Conservation (phyloP, 306 rosid genomes). For the Trifolium subterraneum region DNA sequence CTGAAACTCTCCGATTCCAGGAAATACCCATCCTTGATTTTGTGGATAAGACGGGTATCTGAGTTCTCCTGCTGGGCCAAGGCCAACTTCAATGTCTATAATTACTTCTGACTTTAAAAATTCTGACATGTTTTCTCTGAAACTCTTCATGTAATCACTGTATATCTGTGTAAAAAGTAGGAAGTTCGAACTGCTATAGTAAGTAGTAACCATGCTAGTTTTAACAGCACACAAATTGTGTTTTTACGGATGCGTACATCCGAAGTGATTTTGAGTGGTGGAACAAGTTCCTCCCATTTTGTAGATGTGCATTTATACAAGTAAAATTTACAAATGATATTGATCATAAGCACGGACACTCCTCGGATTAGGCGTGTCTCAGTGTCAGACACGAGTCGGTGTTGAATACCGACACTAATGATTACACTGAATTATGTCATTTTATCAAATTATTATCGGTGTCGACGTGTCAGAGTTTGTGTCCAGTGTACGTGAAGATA, state of each 20-base stretch:
- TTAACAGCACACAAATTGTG: too few species aligned
- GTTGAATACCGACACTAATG: too few species aligned
- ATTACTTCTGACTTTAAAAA: conserved; percentile 61
- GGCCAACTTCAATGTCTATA: conserved; percentile 83
- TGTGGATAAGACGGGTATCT: conserved; percentile 88
- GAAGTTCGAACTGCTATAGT: conserved; percentile 3
- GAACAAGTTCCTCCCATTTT: too few species aligned
- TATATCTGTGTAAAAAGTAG: conserved; percentile 54
- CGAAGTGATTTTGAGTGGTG: too few species aligned
- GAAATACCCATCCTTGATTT: conserved; percentile 80
- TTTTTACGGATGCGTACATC: too few species aligned
- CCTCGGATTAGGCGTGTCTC: too few species aligned
- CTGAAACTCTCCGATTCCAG: conserved; percentile 97
- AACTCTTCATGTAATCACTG: conserved; percentile 83
- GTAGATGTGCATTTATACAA: not conserved
- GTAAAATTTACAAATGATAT: not conserved
- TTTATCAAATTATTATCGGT: too few species aligned
- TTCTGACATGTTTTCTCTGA: conserved; percentile 74
- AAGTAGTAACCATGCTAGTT: too few species aligned
- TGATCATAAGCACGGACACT: not conserved
- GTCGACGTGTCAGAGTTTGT: too few species aligned
- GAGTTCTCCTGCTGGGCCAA: conserved; percentile 89
- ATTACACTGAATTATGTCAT: too few species aligned
- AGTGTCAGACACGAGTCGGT: too few species aligned
- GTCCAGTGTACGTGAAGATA: too few species aligned